Conservation (phyloP, 768 basidiomycete genomes). For the Termitomyces sp. region DNA sequence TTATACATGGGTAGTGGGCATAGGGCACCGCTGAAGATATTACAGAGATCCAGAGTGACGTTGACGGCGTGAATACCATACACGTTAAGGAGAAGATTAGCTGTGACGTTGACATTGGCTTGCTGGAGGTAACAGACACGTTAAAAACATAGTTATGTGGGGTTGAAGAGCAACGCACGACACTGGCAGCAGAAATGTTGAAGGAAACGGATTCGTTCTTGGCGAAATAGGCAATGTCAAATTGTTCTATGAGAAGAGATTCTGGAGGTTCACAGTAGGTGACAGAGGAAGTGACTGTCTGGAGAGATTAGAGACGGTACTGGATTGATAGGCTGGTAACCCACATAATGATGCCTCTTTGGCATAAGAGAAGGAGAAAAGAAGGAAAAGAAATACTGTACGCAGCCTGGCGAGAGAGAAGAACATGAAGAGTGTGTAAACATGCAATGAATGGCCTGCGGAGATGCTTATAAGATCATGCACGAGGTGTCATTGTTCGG, state of each 20-base stretch:
- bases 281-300: slow-evolving; percentile 77
- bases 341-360: slow-evolving; percentile 56
- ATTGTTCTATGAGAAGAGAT: slow-evolving; percentile 71
- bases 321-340: slow-evolving; percentile 22
- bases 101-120: slow-evolving; percentile 73
- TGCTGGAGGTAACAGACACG: slow-evolving; percentile 34
- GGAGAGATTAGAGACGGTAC: slow-evolving; percentile 9
- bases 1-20: slow-evolving; percentile 83
- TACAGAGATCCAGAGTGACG: slow-evolving; percentile 82
- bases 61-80: slow-evolving; percentile 85
- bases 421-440: slow-evolving; percentile 44
- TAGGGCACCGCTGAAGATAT: slow-evolving; percentile 67
- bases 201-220: slow-evolving; percentile 72
- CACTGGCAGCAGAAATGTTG: slow-evolving; percentile 81
- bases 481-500: slow-evolving; percentile 12
- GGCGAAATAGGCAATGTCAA: slow-evolving; percentile 68
- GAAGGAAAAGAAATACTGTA: slow-evolving; percentile 37
- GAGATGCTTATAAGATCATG: not conserved
- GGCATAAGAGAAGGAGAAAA: slow-evolving; percentile 33
- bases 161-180: slow-evolving; percentile 45
- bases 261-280: slow-evolving; percentile 83
- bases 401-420: slow-evolving; percentile 74
- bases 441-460: slow-evolving; percentile 4
- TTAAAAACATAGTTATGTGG: slow-evolving; percentile 10
- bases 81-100: slow-evolving; percentile 78